phyloP scores from a whole-genome alignment of 805 yeast species.

The Cyberlindnera maclurae region DNA sequence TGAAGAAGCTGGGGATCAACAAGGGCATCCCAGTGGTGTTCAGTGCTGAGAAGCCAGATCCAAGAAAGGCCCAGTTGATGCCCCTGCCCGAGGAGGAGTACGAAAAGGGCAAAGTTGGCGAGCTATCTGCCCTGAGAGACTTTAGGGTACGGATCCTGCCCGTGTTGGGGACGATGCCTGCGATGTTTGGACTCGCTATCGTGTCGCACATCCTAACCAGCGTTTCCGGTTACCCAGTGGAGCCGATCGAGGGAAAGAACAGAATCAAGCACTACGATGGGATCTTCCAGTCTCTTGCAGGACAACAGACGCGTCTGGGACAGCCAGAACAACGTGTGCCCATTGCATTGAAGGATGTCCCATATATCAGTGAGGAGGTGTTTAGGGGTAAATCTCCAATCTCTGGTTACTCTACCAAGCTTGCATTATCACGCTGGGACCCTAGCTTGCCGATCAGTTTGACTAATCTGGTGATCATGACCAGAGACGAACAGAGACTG shows the following conservation, averaged over 20 bases:
- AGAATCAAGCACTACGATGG: constrained; percentile 82
- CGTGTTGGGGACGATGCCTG: constrained; percentile 95
- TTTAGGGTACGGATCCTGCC: constrained; percentile 94
- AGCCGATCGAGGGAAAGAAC: constrained; percentile 86
- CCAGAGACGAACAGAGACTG: constrained; percentile 73
- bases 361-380: constrained; percentile 83
- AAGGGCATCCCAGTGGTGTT: constrained; percentile 81
- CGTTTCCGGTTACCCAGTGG: constrained; percentile 84
- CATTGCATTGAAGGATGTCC: constrained; percentile 62
- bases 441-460: constrained; percentile 54
- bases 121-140: constrained; percentile 78
- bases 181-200: constrained; percentile 85
- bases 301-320: constrained; percentile 78
- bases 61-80: constrained; percentile 79
- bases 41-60: constrained; percentile 95
- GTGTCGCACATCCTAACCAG: constrained; percentile 77
- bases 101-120: constrained; percentile 76
- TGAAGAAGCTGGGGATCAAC: constrained; percentile 71
- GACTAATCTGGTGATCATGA: constrained; percentile 81
- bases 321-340: constrained; percentile 70
- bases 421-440: constrained; percentile 83
- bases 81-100: constrained; percentile 82
- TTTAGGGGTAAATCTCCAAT: constrained; percentile 89
- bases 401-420: constrained; percentile 71
- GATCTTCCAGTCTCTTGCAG: constrained; percentile 74